Evolutionary conservation across 345 rosid genomes (phyloP), one percentile per base, ranked within the genome.

Genomic region (Noccaea bulbosa): DNA sequence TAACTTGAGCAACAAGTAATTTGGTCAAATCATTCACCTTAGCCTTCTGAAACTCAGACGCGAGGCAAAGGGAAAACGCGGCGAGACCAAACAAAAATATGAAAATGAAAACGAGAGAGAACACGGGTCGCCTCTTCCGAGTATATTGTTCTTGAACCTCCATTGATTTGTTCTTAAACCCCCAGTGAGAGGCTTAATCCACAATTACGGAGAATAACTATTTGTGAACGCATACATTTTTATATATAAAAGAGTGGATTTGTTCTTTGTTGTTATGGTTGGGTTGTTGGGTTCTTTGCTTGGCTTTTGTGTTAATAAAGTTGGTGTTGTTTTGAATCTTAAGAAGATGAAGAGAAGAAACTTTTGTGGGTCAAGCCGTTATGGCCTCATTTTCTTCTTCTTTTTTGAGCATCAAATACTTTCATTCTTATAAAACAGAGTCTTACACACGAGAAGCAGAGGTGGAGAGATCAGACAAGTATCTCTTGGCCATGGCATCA

Each of bases 41-140:
- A 62, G 86, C 70, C 80, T 74, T 88, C 58, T 83, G 82, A 55
- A 77, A 58, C 73, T 88, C 97, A 8, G 98, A 87, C 8, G 79
- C 38, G 3, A 90, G 38, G 69, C 93, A 88, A 0, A 81, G 80
- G 33, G 78, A 33, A 47, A 85, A 78, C 9, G 75, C 40, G 20
- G 86, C 81, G 45, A 81, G 51, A 8, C 85, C 62, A 53, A 81
- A 77, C 5, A 92, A 82, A 16, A 22, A 12, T 7, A 77, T 39
- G 46, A 72, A 53, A 33, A 60, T 24, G 49, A 65, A 35, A 65
- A 50, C 10, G 16, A 72, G 41, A 50, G 53, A 66, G 15, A 52
- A 37, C 0, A 4, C 14, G 15, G 34, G 49, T 35, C 24, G 62
- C 44, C 50, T 16, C 11, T 71, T 59, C 4, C 33, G 5, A 37